Evolutionary conservation across 176 grass and related monocot genomes (phyloP).

Genomic region (Ensete ventricosum): DNA sequence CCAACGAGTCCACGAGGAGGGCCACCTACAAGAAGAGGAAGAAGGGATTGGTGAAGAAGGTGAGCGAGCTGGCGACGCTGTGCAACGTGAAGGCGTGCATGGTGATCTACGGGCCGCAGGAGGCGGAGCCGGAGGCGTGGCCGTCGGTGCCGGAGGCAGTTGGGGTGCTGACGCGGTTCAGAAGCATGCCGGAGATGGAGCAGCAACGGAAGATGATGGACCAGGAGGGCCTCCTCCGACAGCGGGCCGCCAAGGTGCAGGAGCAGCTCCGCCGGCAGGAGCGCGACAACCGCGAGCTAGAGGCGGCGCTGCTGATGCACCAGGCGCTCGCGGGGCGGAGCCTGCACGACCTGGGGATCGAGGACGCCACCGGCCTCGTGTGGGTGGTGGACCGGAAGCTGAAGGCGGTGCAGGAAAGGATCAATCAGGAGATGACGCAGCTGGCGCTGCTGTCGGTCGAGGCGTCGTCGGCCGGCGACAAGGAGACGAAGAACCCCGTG

Average conservation of each 20-base stretch:
- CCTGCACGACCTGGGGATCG: not conserved
- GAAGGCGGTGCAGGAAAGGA: not conserved
- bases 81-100: conserved; percentile 3
- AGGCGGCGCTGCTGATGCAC: conserved; percentile 23
- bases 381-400: conserved; percentile 26
- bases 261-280: conserved; percentile 31
- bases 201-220: conserved; percentile 39
- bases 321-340: conserved; percentile 15
- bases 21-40: conserved; percentile 1
- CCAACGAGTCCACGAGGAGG: not conserved
- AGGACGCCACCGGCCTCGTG: conserved; percentile 19
- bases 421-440: conserved; percentile 1
- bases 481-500: conserved; percentile 1
- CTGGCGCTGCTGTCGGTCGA: not conserved
- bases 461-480: too few relatives aligned
- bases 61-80: conserved; percentile 1
- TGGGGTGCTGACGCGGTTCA: conserved; percentile 10
- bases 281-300: conserved; percentile 22
- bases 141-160: not conserved
- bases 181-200: conserved; percentile 33
- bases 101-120: not conserved
- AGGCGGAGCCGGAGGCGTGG: conserved; percentile 28
- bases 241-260: conserved; percentile 23
- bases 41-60: conserved; percentile 8
- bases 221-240: conserved; percentile 24